Conservation (phyloP, 192 early-diverging fungal species). For the Coemansia sp. region DNA sequence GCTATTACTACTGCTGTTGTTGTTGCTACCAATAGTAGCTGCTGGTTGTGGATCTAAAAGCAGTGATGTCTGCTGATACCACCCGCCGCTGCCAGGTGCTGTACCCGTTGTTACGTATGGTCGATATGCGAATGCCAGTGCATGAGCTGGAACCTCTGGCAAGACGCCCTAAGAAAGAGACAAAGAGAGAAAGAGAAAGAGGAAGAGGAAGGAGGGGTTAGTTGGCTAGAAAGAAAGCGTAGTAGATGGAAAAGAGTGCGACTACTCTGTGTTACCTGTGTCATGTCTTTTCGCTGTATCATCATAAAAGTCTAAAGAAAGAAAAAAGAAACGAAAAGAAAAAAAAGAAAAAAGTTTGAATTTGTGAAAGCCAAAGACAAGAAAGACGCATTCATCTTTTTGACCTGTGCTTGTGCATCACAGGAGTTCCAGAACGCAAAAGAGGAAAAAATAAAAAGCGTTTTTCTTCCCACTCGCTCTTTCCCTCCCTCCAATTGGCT, state of each 20-base stretch:
- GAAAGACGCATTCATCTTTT: background rate
- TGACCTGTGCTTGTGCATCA: too few species aligned
- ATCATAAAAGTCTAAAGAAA: constrained; percentile 1
- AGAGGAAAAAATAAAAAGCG: too few species aligned
- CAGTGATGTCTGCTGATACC: background rate
- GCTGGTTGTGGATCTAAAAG: background rate
- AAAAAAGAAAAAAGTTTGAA: background rate
- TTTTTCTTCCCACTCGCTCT: background rate
- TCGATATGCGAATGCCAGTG: constrained; percentile 47
- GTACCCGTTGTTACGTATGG: constrained; percentile 21
- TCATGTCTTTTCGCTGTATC: constrained; percentile 43
- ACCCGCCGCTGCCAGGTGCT: background rate
- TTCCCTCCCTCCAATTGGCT: background rate
- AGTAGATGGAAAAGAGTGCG: background rate
- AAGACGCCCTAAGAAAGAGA: constrained; percentile 18
- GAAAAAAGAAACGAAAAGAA: constrained; percentile 2
- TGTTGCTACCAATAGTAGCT: too few species aligned
- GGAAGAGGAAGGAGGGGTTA: background rate
- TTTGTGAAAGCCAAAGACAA: background rate
- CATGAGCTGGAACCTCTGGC: constrained; percentile 10
- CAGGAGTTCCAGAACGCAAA: too few species aligned
- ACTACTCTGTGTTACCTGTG: constrained; percentile 4
- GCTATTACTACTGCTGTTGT: background rate
- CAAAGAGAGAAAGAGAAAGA: background rate
- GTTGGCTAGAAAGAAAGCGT: too few species aligned